Conservation (phyloP, 768 basidiomycete species). For the Flagelloscypha sp. region DNA sequence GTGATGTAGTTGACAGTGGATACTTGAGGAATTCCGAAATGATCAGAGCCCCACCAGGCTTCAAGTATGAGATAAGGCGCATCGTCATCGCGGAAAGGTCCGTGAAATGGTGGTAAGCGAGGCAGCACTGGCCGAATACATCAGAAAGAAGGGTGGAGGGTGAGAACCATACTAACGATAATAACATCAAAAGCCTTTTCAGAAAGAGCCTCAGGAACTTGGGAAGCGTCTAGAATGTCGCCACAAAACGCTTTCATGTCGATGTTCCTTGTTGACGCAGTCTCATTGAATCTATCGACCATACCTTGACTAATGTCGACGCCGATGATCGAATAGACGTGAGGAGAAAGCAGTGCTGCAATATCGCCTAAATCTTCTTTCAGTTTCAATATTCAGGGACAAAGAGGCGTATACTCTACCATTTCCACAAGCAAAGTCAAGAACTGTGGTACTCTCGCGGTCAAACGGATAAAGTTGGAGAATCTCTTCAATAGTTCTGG, state of each 20-base stretch:
- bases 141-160: neutral
- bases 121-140: slow-evolving; percentile 58
- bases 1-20: no score
- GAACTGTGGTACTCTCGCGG: slow-evolving; percentile 43
- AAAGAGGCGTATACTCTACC: slow-evolving; percentile 29
- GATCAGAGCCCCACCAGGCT: slow-evolving; percentile 51
- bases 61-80: slow-evolving; percentile 47
- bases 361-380: slow-evolving; percentile 40
- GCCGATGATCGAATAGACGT: slow-evolving; percentile 58
- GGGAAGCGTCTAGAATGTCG: no score
- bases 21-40: no score
- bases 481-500: slow-evolving; percentile 30
- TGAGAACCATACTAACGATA: slow-evolving; percentile 40
- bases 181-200: slow-evolving; percentile 60
- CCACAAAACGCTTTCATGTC: no score
- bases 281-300: slow-evolving; percentile 60
- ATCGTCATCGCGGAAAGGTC: slow-evolving; percentile 43
- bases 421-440: slow-evolving; percentile 74
- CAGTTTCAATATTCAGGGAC: neutral
- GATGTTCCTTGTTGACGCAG: slow-evolving; percentile 50
- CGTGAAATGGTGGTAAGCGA: slow-evolving; percentile 56
- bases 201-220: no score
- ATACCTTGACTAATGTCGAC: slow-evolving; percentile 68
- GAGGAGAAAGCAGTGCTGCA: slow-evolving; percentile 50
- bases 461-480: slow-evolving; percentile 40